These are phyloP conservation scores for Aspergillus hortae DNA, from an alignment of 2,329 filamentous ascomycete genomes.

Conservation along the genomic window DNA sequence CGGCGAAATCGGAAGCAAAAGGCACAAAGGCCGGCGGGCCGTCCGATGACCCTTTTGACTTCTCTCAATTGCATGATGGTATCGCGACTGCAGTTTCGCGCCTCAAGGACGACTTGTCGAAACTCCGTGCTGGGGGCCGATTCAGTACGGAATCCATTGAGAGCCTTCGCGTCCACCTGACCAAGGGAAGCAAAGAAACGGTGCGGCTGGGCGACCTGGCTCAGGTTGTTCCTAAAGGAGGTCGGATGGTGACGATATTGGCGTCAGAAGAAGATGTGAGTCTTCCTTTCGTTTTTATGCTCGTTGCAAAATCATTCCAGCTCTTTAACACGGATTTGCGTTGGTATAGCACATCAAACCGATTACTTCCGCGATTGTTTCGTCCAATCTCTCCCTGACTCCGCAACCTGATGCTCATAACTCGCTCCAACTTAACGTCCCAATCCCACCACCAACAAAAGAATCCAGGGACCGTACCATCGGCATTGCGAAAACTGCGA, in stretches of 20 bases:
- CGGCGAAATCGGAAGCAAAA: slow-evolving; percentile 28
- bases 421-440: slow-evolving; percentile 42
- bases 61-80: slow-evolving; percentile 54
- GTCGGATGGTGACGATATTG: slow-evolving; percentile 58
- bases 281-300: background rate
- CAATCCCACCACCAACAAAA: slow-evolving; percentile 45
- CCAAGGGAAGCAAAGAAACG: slow-evolving; percentile 50
- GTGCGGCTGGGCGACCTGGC: slow-evolving; percentile 60
- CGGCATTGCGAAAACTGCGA: slow-evolving; percentile 38
- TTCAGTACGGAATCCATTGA: slow-evolving; percentile 63
- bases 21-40: slow-evolving; percentile 28
- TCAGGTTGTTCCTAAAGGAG: slow-evolving; percentile 63
- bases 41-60: slow-evolving; percentile 58
- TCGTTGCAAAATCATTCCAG: background rate
- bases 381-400: slow-evolving; percentile 41
- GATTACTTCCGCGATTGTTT: slow-evolving; percentile 40
- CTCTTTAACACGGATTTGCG: background rate
- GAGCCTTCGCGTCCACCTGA: slow-evolving; percentile 56
- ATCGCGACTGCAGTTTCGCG: slow-evolving; percentile 54
- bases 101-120: slow-evolving; percentile 59
- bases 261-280: slow-evolving; percentile 62
- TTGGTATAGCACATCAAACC: slow-evolving; percentile 43
- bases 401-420: slow-evolving; percentile 43
- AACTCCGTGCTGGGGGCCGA: slow-evolving; percentile 59
- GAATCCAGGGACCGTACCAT: slow-evolving; percentile 44